Evolutionary conservation across 2,329 filamentous ascomycete genomes (phyloP), one percentile per base, ranked within the genome.

Genomic region (Aspergillus sp.): DNA sequence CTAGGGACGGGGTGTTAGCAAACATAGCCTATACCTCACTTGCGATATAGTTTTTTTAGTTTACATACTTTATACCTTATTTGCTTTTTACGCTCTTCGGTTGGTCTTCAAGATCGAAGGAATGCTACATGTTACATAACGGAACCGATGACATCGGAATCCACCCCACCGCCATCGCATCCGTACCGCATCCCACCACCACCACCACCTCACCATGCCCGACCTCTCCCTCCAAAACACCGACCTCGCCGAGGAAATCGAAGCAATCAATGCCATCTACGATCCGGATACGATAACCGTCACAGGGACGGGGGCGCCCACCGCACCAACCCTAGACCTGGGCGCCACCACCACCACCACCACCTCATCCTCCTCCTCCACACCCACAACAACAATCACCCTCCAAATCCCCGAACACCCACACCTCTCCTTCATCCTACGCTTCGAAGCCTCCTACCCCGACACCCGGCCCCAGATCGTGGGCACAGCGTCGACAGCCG

Each of bases 391-490:
- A 56, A 73, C 62, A 60, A 81, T 60, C 84, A 86, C 71, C 71
- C 79, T 96, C 46, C 81, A 79, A 47, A 80, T 93, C 2, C 89
- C 89, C 0, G 79, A 82, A 24, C 80, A 82, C 17, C 57, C 56
- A 47, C 70, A 77, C 40, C 54, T 76, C 22, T 68, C 75, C 44
- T 73, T 79, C 73, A 43, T 80, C 74, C 22, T 87, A 38, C 80
- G 82, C 19, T 95, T 97, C 60, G 84, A 90, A 0, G 49, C 70
- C 0, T 73, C 81, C 42, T 99, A 99, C 68, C 93, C 94, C 0
- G 80, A 85, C 54, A 81, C 80, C 1, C 84, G 88, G 5, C 92
- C 91, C 1, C 75, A 77, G 8, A 82, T 96, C 22, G 73, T 92
- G 20, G 89, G 89, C 42, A 93, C 88, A 14, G 87, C 95, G 63